phyloP scores from a whole-genome alignment of 192 early-diverging fungal genomes.

The Coemansia sp. region DNA sequence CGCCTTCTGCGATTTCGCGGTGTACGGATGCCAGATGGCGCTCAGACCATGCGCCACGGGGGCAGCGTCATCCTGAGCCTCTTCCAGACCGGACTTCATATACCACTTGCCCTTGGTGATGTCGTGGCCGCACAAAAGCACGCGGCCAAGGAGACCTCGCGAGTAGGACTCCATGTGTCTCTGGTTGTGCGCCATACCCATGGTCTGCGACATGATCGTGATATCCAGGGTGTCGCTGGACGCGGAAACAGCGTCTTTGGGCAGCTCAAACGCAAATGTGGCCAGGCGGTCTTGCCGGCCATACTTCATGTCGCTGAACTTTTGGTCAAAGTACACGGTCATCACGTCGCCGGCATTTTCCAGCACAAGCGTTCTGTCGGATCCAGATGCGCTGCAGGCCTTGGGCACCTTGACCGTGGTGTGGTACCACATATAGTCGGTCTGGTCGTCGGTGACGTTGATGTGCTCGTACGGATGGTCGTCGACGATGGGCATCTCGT shows the following conservation, averaged over 20 bases:
- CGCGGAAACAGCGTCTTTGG: not conserved
- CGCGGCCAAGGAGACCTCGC: slow-evolving; percentile 33
- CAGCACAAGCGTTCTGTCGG: slow-evolving; percentile 19
- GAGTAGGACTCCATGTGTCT: slow-evolving; percentile 37
- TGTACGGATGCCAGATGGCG: not conserved
- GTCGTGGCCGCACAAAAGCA: slow-evolving; percentile 33
- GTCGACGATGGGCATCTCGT: slow-evolving; percentile 4
- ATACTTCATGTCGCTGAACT: slow-evolving; percentile 20
- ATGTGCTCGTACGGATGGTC: slow-evolving; percentile 37
- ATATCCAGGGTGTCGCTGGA: slow-evolving; percentile 9
- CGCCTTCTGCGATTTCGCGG: not conserved
- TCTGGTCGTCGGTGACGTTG: slow-evolving; percentile 32
- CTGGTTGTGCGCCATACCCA: slow-evolving; percentile 48
- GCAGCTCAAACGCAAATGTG: slow-evolving; percentile 25
- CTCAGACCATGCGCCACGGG: not conserved
- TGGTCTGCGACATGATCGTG: slow-evolving; percentile 39
- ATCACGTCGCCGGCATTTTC: slow-evolving; percentile 41
- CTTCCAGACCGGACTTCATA: slow-evolving; percentile 26
- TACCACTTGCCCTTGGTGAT: slow-evolving; percentile 33
- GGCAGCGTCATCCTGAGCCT: slow-evolving; percentile 6
- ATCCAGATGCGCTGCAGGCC: not conserved
- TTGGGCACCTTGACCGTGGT: slow-evolving; percentile 21
- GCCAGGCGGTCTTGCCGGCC: slow-evolving; percentile 24
- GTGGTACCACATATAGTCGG: slow-evolving; percentile 53
- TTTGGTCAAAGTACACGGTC: slow-evolving; percentile 23